These are phyloP conservation scores for Epichloe coenophiala DNA, from an alignment of 2,329 filamentous ascomycete species.

Conservation along the genomic window DNA sequence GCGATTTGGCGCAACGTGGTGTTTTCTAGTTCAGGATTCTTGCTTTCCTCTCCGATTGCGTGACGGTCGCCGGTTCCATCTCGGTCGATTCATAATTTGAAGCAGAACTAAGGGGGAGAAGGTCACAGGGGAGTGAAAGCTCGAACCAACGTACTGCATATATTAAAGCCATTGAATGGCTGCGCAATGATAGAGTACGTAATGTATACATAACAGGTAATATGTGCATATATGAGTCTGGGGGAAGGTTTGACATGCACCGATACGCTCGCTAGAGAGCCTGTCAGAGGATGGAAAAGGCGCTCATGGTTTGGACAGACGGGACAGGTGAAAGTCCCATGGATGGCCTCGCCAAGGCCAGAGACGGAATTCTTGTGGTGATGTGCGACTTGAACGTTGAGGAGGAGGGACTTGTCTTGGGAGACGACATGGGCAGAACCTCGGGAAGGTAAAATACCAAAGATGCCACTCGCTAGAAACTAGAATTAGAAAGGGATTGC, in stretches of 20 bases:
- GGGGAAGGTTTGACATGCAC: constrained; percentile 13
- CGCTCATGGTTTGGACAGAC: constrained; percentile 6
- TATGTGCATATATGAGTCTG: constrained; percentile 18
- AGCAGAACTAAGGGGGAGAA: constrained; percentile 13
- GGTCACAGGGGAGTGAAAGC: not conserved
- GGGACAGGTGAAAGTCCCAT: not conserved
- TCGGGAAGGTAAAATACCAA: constrained; percentile 17
- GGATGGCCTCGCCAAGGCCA: constrained; percentile 2
- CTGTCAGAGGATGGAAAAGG: constrained; percentile 11
- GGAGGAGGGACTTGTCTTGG: not conserved
- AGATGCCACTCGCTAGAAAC: constrained; percentile 27
- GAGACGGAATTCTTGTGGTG: not conserved
- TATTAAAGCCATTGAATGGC: constrained; percentile 13
- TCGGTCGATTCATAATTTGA: constrained; percentile 2
- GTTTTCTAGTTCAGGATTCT: constrained; percentile 10
- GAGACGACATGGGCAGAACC: constrained; percentile 7
- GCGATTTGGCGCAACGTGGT: constrained; percentile 25
- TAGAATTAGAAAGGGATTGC: constrained; percentile 16
- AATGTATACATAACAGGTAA: constrained; percentile 28
- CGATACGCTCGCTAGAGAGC: constrained; percentile 20
- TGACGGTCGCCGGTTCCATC: not conserved
- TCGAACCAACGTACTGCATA: constrained; percentile 16
- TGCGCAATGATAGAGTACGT: constrained; percentile 22
- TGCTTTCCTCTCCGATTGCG: not conserved
- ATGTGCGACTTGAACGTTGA: not conserved